Percentiles rank a stretch among this genome's conserved stretches.
Evolutionary conservation across 2,329 filamentous ascomycete genomes (phyloP).

Genomic region (Neoarthrinium moseri): DNA sequence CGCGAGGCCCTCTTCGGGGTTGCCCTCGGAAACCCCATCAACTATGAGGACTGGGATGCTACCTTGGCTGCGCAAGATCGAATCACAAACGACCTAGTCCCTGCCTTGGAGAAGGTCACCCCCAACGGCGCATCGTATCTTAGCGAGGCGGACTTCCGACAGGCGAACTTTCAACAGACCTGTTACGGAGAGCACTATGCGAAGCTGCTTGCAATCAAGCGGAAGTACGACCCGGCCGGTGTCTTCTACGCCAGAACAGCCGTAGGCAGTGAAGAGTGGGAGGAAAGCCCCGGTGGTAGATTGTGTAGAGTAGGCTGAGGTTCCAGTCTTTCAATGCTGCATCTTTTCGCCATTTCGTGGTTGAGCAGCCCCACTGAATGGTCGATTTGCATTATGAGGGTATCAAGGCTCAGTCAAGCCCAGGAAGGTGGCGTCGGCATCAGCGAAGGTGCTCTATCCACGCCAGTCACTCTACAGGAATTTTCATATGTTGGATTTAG

Average conservation of each 20-base stretch:
- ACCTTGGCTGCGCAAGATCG: conserved; percentile 11
- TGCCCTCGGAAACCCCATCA: conserved; percentile 5
- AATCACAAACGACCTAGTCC: conserved; percentile 14
- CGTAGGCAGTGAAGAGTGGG: conserved; percentile 42
- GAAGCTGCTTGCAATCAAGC: conserved; percentile 34
- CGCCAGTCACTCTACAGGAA: no score
- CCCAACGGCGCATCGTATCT: conserved; percentile 26
- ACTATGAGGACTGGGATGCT: conserved; percentile 12
- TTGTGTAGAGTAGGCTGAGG: no score
- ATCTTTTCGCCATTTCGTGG: no score
- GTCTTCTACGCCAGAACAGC: conserved; percentile 38
- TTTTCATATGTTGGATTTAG: no score
- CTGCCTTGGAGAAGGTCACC: conserved; percentile 9
- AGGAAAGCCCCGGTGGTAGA: conserved; percentile 27
- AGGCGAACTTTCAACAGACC: conserved; percentile 26
- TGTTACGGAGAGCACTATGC: conserved; percentile 36
- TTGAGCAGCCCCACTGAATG: no score
- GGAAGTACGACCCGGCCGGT: conserved; percentile 35
- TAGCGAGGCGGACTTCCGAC: conserved; percentile 39
- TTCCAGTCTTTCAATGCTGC: no score
- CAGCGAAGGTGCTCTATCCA: no score
- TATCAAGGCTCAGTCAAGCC: no score
- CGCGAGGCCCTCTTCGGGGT: conserved; percentile 12
- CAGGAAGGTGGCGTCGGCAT: no score
- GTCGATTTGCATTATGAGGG: no score